A percentile compares a stretch with the other conserved stretches of the same genome.
phyloP scores from a whole-genome alignment of 495 filamentous ascomycete species.

The Talaromyces wortmannii region DNA sequence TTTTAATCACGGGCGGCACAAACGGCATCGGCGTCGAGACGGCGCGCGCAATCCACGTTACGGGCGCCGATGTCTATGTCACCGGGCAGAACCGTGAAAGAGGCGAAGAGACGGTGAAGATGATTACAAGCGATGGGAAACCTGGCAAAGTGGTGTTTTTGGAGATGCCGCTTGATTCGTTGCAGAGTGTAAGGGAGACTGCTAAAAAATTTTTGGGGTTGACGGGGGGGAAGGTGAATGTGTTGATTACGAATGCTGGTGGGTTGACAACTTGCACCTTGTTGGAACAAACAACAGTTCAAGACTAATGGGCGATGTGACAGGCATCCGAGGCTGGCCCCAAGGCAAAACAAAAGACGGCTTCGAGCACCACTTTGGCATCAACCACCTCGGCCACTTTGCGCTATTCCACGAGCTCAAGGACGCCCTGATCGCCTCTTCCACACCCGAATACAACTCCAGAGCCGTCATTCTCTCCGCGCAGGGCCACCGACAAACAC shows the following conservation, averaged over 20 bases:
- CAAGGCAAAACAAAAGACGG: constrained; percentile 27
- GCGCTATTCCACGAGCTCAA: constrained; percentile 41
- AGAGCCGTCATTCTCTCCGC: constrained; percentile 37
- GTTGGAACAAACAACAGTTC: background rate
- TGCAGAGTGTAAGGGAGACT: background rate
- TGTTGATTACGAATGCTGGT: constrained; percentile 5
- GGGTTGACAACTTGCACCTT: background rate
- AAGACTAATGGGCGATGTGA: background rate
- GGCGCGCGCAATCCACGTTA: constrained; percentile 33
- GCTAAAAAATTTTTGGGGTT: background rate
- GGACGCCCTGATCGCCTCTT: constrained; percentile 28
- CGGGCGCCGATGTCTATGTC: constrained; percentile 40
- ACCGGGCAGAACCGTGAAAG: constrained; percentile 41
- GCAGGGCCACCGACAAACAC: constrained; percentile 20
- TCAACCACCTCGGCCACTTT: constrained; percentile 44
- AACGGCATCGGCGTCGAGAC: constrained; percentile 49
- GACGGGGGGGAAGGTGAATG: constrained; percentile 1
- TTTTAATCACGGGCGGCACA: constrained; percentile 66
- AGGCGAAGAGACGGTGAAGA: constrained; percentile 19
- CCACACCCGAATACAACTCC: constrained; percentile 29
- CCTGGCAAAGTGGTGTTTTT: constrained; percentile 1
- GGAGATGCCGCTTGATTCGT: background rate
- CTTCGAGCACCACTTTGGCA: constrained; percentile 40
- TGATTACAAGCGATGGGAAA: background rate
- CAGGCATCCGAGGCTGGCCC: constrained; percentile 2